Evolutionary conservation across 139 green algal genomes (phyloP), one percentile per base, ranked within the genome.

Genomic region (Coelastrella sp.): DNA sequence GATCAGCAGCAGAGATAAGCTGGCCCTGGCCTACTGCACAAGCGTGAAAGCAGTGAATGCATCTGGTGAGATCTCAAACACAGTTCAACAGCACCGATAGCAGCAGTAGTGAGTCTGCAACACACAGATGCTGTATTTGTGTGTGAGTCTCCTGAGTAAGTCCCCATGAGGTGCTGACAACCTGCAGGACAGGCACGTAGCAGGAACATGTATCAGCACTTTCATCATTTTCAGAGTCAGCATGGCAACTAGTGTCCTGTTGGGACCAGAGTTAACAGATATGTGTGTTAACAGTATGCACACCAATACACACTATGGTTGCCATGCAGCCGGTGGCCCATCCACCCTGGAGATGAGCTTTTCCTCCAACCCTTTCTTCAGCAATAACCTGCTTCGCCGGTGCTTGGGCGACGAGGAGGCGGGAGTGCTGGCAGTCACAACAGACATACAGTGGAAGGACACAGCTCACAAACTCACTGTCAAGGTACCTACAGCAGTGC

Each of bases 371-470:
- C 85, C 85, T 22, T 90, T 84, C 73, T 90, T 90, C 57, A 90
- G 73, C 85, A 90, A 84, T 77, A 90, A 58, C 60, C 47, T 7
- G 73, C 85, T 90, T 16, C 58, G 74, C 4, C 73, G 85, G 13
- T 80, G 85, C 73, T 20, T 90, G 17, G 73, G 73, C 2, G 85
- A 90, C 84, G 56, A 71, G 1, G 73, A 71, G 5, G 20, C 8
- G 5, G 85, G 59, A 19, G 73, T 65, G 32, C 14, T 22, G 3
- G 58, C 22, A 56, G 85, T 90, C 19, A 83, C 85, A 47, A 90
- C 85, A 83, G 85, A 90, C n/a, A 90, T 90, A 54, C 58, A 84
- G 73, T 90, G 85, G 85, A 90, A 90, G 73, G 74, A 90, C 73
- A 88, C 19, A 58, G 68, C 56, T 66, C 85, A 90, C 74, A 83